Conservation (phyloP, 1,139 yeast species). For the Torulaspora pretoriensis region DNA sequence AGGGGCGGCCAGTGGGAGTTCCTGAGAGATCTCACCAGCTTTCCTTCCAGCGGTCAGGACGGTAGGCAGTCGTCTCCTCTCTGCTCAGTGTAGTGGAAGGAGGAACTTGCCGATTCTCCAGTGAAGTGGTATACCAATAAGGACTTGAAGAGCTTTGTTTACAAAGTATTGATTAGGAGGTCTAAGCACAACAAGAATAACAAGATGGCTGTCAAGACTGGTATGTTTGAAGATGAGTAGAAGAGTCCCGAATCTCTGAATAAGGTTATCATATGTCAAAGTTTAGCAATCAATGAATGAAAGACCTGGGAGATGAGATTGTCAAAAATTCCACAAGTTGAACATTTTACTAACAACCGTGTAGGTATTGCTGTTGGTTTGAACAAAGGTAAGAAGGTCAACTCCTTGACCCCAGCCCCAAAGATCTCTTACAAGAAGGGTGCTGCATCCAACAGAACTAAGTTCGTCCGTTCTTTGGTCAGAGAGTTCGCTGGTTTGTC, state of each 20-base stretch:
- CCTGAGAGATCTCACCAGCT: too few relatives aligned
- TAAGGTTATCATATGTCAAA: too few relatives aligned
- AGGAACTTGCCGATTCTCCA: neutral
- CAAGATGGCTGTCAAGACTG: slow-evolving; percentile 36
- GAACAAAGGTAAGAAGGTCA: slow-evolving; percentile 99
- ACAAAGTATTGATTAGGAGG: slow-evolving; percentile 1
- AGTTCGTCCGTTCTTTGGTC: slow-evolving; percentile 91
- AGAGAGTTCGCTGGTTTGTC: slow-evolving; percentile 98
- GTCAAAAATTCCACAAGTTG: neutral
- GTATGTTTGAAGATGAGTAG: slow-evolving; percentile 19
- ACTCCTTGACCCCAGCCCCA: slow-evolving; percentile 88
- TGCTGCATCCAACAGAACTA: slow-evolving; percentile 91
- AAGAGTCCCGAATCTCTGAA: neutral
- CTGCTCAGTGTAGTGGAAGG: neutral
- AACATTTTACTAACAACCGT: slow-evolving; percentile 33
- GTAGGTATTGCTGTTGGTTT: slow-evolving; percentile 96
- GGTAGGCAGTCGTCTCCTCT: too few relatives aligned
- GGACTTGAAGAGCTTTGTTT: neutral
- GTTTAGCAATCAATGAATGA: neutral
- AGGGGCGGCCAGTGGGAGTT: too few relatives aligned
- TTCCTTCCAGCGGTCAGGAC: too few relatives aligned
- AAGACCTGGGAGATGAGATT: slow-evolving; percentile 6
- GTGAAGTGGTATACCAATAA: slow-evolving; percentile 1
- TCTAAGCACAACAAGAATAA: slow-evolving; percentile 16
- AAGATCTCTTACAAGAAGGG: slow-evolving; percentile 97